These are phyloP conservation scores for Ampelomyces quisqualis DNA, from an alignment of 2,329 filamentous ascomycete genomes.

Conservation along the genomic window DNA sequence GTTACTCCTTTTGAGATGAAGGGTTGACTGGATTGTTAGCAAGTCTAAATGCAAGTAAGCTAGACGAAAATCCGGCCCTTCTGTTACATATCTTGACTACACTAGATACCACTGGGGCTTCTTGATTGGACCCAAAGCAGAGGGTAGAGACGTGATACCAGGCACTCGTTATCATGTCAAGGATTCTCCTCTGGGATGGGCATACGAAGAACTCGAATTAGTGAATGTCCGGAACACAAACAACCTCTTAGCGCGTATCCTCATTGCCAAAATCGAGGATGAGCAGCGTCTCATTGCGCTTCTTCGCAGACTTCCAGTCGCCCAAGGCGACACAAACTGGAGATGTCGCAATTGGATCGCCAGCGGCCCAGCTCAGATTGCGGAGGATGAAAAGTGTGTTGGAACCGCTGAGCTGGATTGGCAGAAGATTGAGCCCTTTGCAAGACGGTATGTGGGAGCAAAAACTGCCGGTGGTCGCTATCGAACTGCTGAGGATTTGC, in stretches of 20 bases:
- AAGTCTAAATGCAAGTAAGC: too few species aligned
- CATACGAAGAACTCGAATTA: constrained; percentile 26
- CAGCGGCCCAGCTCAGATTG: constrained; percentile 17
- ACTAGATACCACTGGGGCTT: constrained; percentile 36
- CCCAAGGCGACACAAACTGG: constrained; percentile 18
- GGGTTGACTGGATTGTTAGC: too few species aligned
- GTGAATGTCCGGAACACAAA: constrained; percentile 14
- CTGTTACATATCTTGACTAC: background rate
- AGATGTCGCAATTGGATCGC: background rate
- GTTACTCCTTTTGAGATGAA: too few species aligned
- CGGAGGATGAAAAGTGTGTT: constrained; percentile 41
- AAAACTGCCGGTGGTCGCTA: constrained; percentile 36
- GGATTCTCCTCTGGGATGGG: constrained; percentile 26
- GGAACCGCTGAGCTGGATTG: constrained; percentile 42
- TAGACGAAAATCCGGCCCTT: too few species aligned
- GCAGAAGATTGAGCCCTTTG: constrained; percentile 39
- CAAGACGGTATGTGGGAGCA: constrained; percentile 39
- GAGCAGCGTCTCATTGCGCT: constrained; percentile 36
- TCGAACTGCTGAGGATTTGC: constrained; percentile 6
- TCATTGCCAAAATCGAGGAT: constrained; percentile 46
- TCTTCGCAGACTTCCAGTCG: constrained; percentile 36
- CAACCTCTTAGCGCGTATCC: constrained; percentile 42
- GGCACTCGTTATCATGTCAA: constrained; percentile 42
- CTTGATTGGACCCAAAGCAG: constrained; percentile 30
- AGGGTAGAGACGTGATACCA: constrained; percentile 16